A percentile compares a stretch with the other conserved stretches of the same genome.
These are phyloP conservation scores for Apiotrichum laibachii DNA, from an alignment of 1,284 basidiomycete genomes.

Conservation along the genomic window DNA sequence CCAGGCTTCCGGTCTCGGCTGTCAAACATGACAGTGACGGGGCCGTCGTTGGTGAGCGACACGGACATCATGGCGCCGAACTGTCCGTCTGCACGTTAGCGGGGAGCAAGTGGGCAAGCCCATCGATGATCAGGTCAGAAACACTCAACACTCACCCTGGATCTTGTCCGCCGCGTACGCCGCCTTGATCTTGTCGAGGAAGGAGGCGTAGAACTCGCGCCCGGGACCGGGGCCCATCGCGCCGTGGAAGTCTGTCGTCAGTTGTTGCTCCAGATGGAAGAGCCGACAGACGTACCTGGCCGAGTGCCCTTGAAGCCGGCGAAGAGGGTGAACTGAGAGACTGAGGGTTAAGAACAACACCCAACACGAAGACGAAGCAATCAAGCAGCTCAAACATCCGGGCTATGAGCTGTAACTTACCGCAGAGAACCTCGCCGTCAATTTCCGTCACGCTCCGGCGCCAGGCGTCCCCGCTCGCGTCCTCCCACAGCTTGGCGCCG, in stretches of 20 bases:
- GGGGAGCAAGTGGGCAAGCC: not conserved
- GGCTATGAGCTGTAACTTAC: conserved; percentile 30
- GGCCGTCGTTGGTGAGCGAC: conserved; percentile 77
- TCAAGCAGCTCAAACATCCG: no score
- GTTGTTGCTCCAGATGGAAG: not conserved
- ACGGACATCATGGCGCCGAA: conserved; percentile 95
- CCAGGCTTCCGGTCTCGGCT: conserved; percentile 22
- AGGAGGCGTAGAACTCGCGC: conserved; percentile 66
- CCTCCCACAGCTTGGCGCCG: conserved; percentile 68
- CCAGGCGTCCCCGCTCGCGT: conserved; percentile 58
- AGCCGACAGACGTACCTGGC: conserved; percentile 49
- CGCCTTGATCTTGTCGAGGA: conserved; percentile 64
- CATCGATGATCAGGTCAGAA: not conserved
- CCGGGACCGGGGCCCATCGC: conserved; percentile 74
- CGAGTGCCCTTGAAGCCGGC: conserved; percentile 87
- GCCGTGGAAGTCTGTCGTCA: conserved; percentile 70
- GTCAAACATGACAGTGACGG: conserved; percentile 77
- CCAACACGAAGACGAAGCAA: not conserved
- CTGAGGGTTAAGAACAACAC: conserved; percentile 19
- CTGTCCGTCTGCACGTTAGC: conserved; percentile 54
- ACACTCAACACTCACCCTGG: conserved; percentile 60
- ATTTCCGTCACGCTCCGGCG: conserved; percentile 78
- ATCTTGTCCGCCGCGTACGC: conserved; percentile 70
- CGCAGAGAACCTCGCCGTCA: conserved; percentile 79
- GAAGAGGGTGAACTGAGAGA: conserved; percentile 85